Base-by-base conservation (phyloP, 164 flowering plant species). In the Stephania yunnanensis region DNA sequence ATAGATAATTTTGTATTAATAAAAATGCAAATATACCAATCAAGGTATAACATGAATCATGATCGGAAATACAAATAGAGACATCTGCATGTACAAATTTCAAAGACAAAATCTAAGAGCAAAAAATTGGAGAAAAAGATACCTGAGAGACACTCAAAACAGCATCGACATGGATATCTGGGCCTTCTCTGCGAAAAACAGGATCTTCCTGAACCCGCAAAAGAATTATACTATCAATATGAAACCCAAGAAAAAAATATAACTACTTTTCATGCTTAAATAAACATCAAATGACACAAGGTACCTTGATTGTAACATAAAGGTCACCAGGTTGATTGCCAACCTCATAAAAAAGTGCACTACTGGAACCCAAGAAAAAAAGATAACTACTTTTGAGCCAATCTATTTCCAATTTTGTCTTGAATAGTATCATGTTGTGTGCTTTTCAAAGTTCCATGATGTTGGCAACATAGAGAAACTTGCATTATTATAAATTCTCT, bases 261-360 rank as follows among this genome's bases (percentile, higher is more conserved):
- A 55, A 55, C n/a, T 13, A 15, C 15, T 5, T 55, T 5, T 55
- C 63, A 15, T 10, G 15, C 19, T 10, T 55, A 55, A 17, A 55
- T 15, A 15, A 55, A 10, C 63, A 55, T 15, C 63, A 55, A 55
- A 55, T 55, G 20, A 55, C 63, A 15, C 17, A 70, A 68, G 22
- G 73, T 74, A 91, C 99, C 91, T 85, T 93, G 48, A 95, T 80
- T 13, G 87, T 86, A 71, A 95, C 93, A 83, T 80, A 90, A 48
- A 95, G 94, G 86, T 95, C 98, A 74, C 99, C 99, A 77, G 95
- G 97, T 72, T 90, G 94, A 80, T 87, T 87, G 69, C 95, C 94
- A n/a, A n/a, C n/a, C n/a, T n/a, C n/a, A n/a, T n/a, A n/a, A n/a
- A n/a, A n/a, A n/a, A n/a, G n/a, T n/a, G n/a, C n/a, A n/a, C n/a